Conservation (phyloP, 352 stramenopile genomes). For the Phytophthora ohioensis region DNA sequence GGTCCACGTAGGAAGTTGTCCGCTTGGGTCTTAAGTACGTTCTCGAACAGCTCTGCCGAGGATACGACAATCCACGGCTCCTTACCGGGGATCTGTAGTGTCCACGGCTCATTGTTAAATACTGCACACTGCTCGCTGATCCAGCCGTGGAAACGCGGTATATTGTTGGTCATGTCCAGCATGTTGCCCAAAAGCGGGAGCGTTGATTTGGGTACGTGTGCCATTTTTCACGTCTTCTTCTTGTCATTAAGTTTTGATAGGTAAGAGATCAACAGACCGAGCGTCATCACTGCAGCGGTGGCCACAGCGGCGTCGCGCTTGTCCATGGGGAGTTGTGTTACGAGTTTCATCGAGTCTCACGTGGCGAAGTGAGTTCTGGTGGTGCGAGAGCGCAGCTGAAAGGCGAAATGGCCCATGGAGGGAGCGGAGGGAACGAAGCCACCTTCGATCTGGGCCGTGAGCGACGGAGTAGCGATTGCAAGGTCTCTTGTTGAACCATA, state of each 20-base stretch:
- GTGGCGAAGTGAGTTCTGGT: not conserved
- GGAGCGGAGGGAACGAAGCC: not conserved
- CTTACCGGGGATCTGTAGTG: conserved; percentile 8
- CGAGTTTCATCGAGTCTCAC: not conserved
- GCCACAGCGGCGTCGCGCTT: not conserved
- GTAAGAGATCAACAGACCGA: conserved; percentile 5
- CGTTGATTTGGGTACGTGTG: not conserved
- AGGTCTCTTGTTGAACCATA: too few relatives aligned
- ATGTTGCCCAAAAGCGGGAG: conserved; percentile 10
- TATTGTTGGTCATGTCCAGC: conserved; percentile 6
- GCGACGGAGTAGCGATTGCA: too few relatives aligned
- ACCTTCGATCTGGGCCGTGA: not conserved
- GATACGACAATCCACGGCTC: conserved; percentile 9
- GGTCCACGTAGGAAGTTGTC: conserved; percentile 8
- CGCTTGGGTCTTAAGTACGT: conserved; percentile 11
- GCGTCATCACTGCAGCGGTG: not conserved
- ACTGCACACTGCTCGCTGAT: conserved; percentile 10
- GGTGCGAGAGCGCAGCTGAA: not conserved
- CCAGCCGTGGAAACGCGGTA: conserved; percentile 14
- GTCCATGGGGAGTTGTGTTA: not conserved
- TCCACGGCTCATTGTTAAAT: conserved; percentile 8
- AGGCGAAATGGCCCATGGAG: not conserved
- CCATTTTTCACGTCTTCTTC: not conserved
- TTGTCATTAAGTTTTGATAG: not conserved
- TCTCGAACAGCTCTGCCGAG: conserved; percentile 13